Base-by-base conservation (phyloP, 1,284 basidiomycete species). In the Cutaneotrichosporon daszewskae region DNA sequence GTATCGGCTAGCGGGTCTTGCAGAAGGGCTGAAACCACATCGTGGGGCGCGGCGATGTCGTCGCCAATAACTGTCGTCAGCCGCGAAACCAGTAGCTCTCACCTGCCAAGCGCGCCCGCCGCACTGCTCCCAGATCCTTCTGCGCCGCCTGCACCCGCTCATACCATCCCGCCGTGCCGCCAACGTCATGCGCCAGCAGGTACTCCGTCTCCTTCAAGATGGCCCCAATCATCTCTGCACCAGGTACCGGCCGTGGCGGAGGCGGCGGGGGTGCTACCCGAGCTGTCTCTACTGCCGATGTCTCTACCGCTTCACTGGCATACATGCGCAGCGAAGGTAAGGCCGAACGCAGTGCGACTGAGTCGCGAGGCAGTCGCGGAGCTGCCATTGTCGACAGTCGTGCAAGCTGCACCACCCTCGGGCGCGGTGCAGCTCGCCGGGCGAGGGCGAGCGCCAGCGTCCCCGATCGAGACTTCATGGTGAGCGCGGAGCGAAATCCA, bases 11-110 rank as follows among this genome's bases (percentile, higher is more conserved):
- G 51, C 2, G 62, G 62, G 42, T 69, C 67, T 40, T 64, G 58
- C 13, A 69, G 43, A 2, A 71, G 38, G 5, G 66, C 61, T 5
- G 66, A 62, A 3, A 71, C 58, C 9, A 71, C 47, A 17, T 63
- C 63, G 33, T 53, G 47, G 2, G 62, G 58, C 6, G 51, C 59
- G 5, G 59, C 51, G 13, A 55, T 37, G 2, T 22, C 12, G 38
- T 66, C 65, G n/a, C 68, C 66, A 18, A 57, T 56, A 4, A 70
- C 68, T 66, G 34, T 11, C 3, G 10, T 43, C 26, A 29, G 39
- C 20, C 12, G 16, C 12, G 3, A 3, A 5, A 9, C 13, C 16
- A 27, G 25, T 18, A 16, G 14, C n/a, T 40, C 63, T 41, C 47
- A 68, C 68, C 58, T 14, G 51, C 61, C 31, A 70, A 34, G 12